Evolutionary conservation across 805 yeast species (phyloP), one percentile per base, ranked within the genome.

Genomic region (Zygotorulaspora chibaensis): DNA sequence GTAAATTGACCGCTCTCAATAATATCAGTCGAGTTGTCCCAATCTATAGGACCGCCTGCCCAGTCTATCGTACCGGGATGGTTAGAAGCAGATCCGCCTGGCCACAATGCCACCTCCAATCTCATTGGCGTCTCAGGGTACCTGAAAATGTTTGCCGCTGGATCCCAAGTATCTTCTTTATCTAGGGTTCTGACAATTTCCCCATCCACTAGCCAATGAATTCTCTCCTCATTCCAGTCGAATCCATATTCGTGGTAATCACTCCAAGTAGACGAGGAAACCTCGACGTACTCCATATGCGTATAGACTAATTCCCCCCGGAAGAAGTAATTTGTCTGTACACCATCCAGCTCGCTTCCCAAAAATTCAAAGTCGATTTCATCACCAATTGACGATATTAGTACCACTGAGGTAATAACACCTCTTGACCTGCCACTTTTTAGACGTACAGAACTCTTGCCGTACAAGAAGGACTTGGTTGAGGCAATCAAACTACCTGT

Each of bases 321-420:
- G 59, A 77, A 79, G 69, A 85, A 91, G 73, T 65, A 90, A 69
- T 90, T 91, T 16, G 89, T 70, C 72, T 90, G 93, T 0, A 83
- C 87, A 31, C 63, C 57, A 20, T 73, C 70, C 53, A 85, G 68
- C 56, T 85, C 79, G 59, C 77, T 76, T 40, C 98, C 97, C 47
- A 88, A 80, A 49, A 84, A 83, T 69, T 91, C 97, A 63, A 70
- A 83, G 74, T 91, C 97, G 56, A 90, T 77, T 71, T 91, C 98
- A 70, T 90, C 98, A 70, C 88, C 84, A 36, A 83, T 87, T 57
- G 86, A 84, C 5, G 96, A 86, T 65, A 81, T 83, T 39, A 87
- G 65, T 59, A 89, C 89, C 56, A 83, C 77, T 30, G 96, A 91
- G 5, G 95, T 77, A 42, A 90, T 76, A 13, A 90, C 96, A 67